Percentiles rank a stretch among this genome's conserved stretches.
Conservation (phyloP, 1,139 yeast genomes). For the Yamadazyma mexicana region DNA sequence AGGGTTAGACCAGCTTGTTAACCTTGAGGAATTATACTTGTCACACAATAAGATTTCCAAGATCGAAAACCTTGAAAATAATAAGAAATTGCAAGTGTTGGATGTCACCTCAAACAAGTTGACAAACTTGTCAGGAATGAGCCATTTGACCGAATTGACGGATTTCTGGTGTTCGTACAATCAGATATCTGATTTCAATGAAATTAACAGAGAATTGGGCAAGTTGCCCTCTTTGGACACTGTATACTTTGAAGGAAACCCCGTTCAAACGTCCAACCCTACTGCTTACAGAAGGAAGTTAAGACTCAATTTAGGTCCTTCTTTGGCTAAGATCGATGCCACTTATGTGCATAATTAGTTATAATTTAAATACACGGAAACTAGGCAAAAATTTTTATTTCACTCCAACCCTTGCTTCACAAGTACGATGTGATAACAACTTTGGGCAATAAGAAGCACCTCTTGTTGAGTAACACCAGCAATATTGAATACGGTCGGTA, state of each 20-base stretch:
- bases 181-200: constrained; percentile 63
- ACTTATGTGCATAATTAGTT: constrained; percentile 49
- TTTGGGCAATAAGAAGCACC: no score
- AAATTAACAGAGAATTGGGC: constrained; percentile 66
- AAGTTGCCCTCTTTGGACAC: constrained; percentile 70
- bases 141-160: constrained; percentile 67
- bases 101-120: constrained; percentile 82
- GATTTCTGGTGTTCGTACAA: constrained; percentile 95
- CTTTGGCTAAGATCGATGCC: constrained; percentile 88
- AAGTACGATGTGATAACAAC: no score
- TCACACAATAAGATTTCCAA: constrained; percentile 80
- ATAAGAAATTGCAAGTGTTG: constrained; percentile 64
- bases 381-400: no score
- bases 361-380: no score
- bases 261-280: constrained; percentile 69
- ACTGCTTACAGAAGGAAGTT: constrained; percentile 86
- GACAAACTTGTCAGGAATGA: constrained; percentile 58
- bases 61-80: constrained; percentile 77
- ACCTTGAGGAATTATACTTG: constrained; percentile 82
- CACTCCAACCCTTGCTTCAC: no score
- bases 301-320: constrained; percentile 67
- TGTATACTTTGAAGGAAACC: constrained; percentile 95
- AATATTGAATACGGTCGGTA: no score
- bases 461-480: no score
- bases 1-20: constrained; percentile 70